These are phyloP conservation scores for Beauveria sp. DNA, from an alignment of 2,329 filamentous ascomycete genomes.

Conservation along the genomic window DNA sequence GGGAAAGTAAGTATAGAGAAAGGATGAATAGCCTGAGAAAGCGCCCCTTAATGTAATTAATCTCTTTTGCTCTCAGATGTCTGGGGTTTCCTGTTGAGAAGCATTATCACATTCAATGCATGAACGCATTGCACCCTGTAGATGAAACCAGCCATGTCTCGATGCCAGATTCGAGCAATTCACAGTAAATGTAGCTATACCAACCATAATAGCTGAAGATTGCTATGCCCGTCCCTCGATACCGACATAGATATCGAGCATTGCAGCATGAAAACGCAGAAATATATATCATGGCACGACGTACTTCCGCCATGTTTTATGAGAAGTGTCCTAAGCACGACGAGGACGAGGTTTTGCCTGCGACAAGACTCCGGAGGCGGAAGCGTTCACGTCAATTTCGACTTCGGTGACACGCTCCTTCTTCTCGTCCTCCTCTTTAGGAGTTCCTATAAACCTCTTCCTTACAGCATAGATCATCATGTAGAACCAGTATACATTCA, in stretches of 20 bases:
- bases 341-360: conserved; percentile 2
- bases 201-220: neutral
- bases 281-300: neutral
- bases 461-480: conserved; percentile 78
- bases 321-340: neutral
- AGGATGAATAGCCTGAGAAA: neutral
- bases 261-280: too few relatives aligned
- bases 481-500: conserved; percentile 81
- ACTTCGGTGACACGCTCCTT: conserved; percentile 21
- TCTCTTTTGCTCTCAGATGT: neutral
- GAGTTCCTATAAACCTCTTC: conserved; percentile 57
- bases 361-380: conserved; percentile 21
- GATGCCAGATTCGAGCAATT: neutral
- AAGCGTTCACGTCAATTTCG: conserved; percentile 23
- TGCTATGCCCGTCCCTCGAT: neutral
- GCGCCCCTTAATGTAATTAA: conserved; percentile 4
- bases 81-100: neutral
- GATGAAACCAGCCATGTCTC: neutral
- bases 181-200: neutral
- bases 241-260: too few relatives aligned
- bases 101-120: neutral
- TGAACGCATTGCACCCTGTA: neutral
- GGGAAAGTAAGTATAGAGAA: neutral
- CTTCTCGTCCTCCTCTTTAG: conserved; percentile 23
- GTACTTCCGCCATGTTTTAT: neutral